Conservation (phyloP, 192 early-diverging fungal species). For the Kappamyces sp. region DNA sequence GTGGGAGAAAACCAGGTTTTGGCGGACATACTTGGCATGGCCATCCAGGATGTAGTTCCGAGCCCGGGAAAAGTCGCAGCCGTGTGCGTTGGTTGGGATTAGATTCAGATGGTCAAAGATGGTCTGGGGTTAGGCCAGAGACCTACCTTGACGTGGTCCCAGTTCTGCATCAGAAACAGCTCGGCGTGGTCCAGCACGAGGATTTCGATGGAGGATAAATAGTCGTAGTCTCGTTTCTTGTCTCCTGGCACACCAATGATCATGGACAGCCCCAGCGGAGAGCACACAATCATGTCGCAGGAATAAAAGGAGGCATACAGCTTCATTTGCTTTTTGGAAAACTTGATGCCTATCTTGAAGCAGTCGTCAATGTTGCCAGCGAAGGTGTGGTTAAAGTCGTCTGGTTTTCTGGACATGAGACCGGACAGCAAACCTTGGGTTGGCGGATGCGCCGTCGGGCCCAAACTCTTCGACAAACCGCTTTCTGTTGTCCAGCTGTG, state of each 20-base stretch:
- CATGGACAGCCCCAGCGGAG: slow-evolving; percentile 85
- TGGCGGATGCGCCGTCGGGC: slow-evolving; percentile 53
- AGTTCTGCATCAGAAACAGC: slow-evolving; percentile 94
- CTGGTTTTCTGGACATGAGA: slow-evolving; percentile 22
- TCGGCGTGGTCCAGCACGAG: slow-evolving; percentile 83
- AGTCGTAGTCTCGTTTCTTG: slow-evolving; percentile 88
- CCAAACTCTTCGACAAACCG: slow-evolving; percentile 79
- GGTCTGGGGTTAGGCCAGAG: slow-evolving; percentile 40
- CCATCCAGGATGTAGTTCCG: slow-evolving; percentile 83
- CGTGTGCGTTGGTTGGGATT: slow-evolving; percentile 87
- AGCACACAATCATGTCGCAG: slow-evolving; percentile 86
- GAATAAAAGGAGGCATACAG: slow-evolving; percentile 84
- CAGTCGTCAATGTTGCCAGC: slow-evolving; percentile 93
- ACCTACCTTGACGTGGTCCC: slow-evolving; percentile 83
- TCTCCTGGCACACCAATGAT: slow-evolving; percentile 79
- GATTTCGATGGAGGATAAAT: slow-evolving; percentile 87
- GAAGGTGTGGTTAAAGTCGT: slow-evolving; percentile 79
- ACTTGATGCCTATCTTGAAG: slow-evolving; percentile 89
- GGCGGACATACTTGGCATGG: slow-evolving; percentile 76
- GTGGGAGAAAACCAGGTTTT: slow-evolving; percentile 78
- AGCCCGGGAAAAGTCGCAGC: slow-evolving; percentile 91
- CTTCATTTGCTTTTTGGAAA: slow-evolving; percentile 79
- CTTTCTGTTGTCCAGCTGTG: slow-evolving; percentile 79
- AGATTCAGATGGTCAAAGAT: slow-evolving; percentile 79
- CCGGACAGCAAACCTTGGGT: slow-evolving; percentile 59